These are phyloP conservation scores for Rhododendron kiyosumense DNA, from an alignment of 148 eudicot species.

Conservation along the genomic window DNA sequence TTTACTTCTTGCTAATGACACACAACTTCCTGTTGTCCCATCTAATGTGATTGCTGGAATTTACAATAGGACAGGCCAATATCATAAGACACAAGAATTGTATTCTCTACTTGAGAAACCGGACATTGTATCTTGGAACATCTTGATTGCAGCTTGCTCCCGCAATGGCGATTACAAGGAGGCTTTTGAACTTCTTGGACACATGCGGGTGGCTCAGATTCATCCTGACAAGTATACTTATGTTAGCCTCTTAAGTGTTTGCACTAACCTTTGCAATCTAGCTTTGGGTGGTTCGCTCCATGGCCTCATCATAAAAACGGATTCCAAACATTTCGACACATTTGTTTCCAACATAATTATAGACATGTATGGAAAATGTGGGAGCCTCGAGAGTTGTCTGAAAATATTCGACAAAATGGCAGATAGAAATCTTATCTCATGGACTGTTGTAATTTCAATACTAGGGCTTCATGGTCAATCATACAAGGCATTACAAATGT, in stretches of 20 bases:
- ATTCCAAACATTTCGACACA: constrained; percentile 40
- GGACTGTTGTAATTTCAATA: constrained; percentile 60
- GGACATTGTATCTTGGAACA: constrained; percentile 65
- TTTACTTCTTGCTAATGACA: constrained; percentile 26
- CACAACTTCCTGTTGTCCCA: constrained; percentile 35
- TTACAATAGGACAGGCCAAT: constrained; percentile 54
- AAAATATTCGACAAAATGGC: constrained; percentile 39
- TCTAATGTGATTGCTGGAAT: constrained; percentile 65
- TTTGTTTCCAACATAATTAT: constrained; percentile 56
- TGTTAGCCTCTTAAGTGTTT: constrained; percentile 52
- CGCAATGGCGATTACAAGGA: constrained; percentile 61
- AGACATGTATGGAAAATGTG: constrained; percentile 85
- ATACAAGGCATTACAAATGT: constrained; percentile 44
- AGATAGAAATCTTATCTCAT: constrained; percentile 51
- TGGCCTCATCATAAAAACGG: constrained; percentile 48
- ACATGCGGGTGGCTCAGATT: constrained; percentile 46
- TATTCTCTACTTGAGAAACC: constrained; percentile 52
- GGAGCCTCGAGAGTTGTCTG: constrained; percentile 45
- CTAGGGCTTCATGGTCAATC: constrained; percentile 67
- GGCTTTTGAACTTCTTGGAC: constrained; percentile 57
- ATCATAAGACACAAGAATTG: constrained; percentile 51
- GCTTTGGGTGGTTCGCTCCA: constrained; percentile 64
- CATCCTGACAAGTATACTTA: constrained; percentile 57
- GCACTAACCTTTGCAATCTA: constrained; percentile 53
- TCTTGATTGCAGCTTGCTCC: constrained; percentile 65